phyloP scores from a whole-genome alignment of 352 stramenopile genomes.

The Phytopythium mirpurense region DNA sequence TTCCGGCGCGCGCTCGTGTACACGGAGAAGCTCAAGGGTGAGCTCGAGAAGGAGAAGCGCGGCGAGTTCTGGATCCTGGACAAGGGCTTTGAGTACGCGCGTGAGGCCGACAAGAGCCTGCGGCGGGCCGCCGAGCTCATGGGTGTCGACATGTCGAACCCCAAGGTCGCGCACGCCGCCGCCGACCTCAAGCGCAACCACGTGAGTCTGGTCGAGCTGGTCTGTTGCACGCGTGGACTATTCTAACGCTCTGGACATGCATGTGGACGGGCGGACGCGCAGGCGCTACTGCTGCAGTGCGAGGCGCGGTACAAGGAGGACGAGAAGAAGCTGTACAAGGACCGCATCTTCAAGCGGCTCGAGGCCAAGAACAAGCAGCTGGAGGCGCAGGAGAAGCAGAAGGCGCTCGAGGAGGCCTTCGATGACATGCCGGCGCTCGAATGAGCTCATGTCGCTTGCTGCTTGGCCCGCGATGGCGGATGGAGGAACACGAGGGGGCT shows the following conservation, averaged over 20 bases:
- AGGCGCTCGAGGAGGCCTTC: constrained; percentile 64
- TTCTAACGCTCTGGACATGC: too few species aligned
- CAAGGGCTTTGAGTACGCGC: constrained; percentile 70
- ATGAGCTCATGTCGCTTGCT: constrained; percentile 56
- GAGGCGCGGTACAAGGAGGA: constrained; percentile 76
- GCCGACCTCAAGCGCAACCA: constrained; percentile 69
- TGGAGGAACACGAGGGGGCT: neutral
- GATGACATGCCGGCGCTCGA: constrained; percentile 82
- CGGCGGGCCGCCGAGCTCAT: constrained; percentile 45
- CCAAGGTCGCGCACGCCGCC: constrained; percentile 45
- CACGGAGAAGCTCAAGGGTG: constrained; percentile 74
- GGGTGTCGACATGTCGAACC: constrained; percentile 25
- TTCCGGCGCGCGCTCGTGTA: constrained; percentile 78
- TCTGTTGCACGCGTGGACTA: neutral
- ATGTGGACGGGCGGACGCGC: too few species aligned
- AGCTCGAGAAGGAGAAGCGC: constrained; percentile 75
- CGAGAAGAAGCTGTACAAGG: constrained; percentile 86
- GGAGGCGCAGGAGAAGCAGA: constrained; percentile 62
- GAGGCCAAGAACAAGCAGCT: constrained; percentile 77
- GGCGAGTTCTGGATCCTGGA: constrained; percentile 87
- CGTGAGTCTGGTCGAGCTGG: constrained; percentile 13
- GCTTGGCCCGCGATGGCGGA: neutral
- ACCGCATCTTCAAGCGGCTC: constrained; percentile 85
- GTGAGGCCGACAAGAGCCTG: constrained; percentile 70
- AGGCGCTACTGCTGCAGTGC: constrained; percentile 53